phyloP scores from a whole-genome alignment of 345 rosid species.

The Lepidium sativum region DNA sequence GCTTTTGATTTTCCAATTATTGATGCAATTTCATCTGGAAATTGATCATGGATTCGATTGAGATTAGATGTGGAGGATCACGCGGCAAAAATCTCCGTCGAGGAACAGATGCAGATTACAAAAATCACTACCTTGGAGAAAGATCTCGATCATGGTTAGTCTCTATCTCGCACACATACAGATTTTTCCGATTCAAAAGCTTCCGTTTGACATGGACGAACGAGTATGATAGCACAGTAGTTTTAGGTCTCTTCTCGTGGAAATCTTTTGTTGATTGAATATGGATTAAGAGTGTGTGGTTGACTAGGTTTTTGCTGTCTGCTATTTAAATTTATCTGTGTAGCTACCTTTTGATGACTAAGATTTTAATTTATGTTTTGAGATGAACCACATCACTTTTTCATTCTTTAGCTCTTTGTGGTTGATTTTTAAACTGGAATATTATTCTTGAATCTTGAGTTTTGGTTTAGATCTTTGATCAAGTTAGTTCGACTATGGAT shows the following conservation, averaged over 20 bases:
- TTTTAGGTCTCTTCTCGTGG: not conserved
- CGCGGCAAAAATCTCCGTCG: constrained; percentile 53
- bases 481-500: not conserved
- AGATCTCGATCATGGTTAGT: constrained; percentile 45
- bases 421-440: not conserved
- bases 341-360: not conserved
- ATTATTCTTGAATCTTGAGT: not conserved
- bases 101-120: constrained; percentile 56
- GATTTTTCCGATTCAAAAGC: not conserved
- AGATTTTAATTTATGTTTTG: not conserved
- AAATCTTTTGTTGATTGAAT: not conserved
- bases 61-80: constrained; percentile 72
- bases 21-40: not conserved
- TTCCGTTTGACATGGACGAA: not conserved
- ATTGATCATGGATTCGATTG: not conserved
- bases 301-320: not conserved
- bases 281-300: not conserved
- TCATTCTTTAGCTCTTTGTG: not conserved
- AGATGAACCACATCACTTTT: not conserved
- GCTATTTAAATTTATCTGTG: not conserved
- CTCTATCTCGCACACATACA: not conserved
- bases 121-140: constrained; percentile 47
- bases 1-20: not conserved
- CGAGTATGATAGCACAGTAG: not conserved
- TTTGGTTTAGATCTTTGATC: not conserved